Percentiles rank a stretch among this genome's conserved stretches.
These are phyloP conservation scores for Ciborinia camelliae DNA, from an alignment of 2,329 filamentous ascomycete species.

Conservation along the genomic window DNA sequence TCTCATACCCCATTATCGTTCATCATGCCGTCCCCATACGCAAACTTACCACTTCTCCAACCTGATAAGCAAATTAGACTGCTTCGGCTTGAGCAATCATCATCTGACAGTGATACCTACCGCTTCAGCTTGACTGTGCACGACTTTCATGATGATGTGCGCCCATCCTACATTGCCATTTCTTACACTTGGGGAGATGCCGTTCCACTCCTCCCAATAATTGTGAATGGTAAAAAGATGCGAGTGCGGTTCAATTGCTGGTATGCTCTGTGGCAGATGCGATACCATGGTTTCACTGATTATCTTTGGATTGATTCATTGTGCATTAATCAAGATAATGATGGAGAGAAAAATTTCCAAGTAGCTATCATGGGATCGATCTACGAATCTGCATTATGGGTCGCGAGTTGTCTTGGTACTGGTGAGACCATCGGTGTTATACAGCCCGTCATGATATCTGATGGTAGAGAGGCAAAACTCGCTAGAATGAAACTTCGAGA, in stretches of 20 bases:
- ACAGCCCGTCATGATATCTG: not conserved
- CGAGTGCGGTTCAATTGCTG: slow-evolving; percentile 8
- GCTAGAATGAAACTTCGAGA: not conserved
- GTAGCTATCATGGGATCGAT: slow-evolving; percentile 23
- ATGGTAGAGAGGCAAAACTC: not conserved
- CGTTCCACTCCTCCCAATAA: not conserved
- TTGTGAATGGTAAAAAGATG: not conserved
- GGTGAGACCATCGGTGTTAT: slow-evolving; percentile 1
- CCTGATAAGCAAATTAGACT: slow-evolving; percentile 7
- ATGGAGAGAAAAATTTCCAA: slow-evolving; percentile 21
- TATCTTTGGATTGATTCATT: slow-evolving; percentile 26
- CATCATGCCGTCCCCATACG: slow-evolving; percentile 2
- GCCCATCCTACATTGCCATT: slow-evolving; percentile 1
- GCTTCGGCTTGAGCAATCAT: slow-evolving; percentile 2
- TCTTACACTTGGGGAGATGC: slow-evolving; percentile 9
- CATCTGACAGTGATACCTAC: not conserved
- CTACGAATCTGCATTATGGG: slow-evolving; percentile 22
- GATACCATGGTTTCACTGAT: slow-evolving; percentile 10
- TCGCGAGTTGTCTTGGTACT: slow-evolving; percentile 23
- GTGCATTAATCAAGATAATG: slow-evolving; percentile 26
- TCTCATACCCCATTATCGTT: not conserved
- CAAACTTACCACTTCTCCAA: not conserved
- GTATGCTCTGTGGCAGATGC: slow-evolving; percentile 19
- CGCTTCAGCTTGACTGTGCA: slow-evolving; percentile 5
- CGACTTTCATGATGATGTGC: not conserved